Conservation (phyloP, 352 stramenopile species). For the Globisporangium paroecandrum region DNA sequence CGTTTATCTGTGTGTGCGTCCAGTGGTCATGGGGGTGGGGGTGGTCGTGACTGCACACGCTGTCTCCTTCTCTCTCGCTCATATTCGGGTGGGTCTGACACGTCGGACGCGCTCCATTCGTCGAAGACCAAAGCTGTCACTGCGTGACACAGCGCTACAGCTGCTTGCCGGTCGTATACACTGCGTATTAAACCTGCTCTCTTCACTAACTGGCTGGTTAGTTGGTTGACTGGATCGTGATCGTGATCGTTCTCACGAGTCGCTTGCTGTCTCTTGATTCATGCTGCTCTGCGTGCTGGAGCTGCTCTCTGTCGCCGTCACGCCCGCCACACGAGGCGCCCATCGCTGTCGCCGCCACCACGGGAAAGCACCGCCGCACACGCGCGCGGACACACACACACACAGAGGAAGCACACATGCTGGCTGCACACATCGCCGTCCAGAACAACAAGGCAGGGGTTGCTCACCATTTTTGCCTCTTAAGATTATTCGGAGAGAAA, state of each 20-base stretch:
- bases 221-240: not conserved
- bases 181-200: not conserved
- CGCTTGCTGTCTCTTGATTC: not conserved
- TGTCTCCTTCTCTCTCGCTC: not conserved
- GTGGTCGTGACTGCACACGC: not conserved
- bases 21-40: not conserved
- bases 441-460: not conserved
- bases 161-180: not conserved
- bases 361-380: not conserved
- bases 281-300: not conserved
- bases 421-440: not conserved
- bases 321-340: not conserved
- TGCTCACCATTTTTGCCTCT: slow-evolving; percentile 69
- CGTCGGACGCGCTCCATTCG: not conserved
- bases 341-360: not conserved
- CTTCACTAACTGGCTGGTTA: not conserved
- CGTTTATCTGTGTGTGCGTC: not conserved
- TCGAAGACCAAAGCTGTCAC: too few relatives aligned
- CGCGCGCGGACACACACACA: not conserved
- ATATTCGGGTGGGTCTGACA: not conserved
- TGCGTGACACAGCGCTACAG: not conserved
- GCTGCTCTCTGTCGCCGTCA: not conserved
- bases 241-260: not conserved
- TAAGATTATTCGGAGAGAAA: slow-evolving; percentile 71
- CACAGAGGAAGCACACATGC: not conserved